phyloP scores from a whole-genome alignment of 768 basidiomycete species.

The Hysterangium stoloniferum region DNA sequence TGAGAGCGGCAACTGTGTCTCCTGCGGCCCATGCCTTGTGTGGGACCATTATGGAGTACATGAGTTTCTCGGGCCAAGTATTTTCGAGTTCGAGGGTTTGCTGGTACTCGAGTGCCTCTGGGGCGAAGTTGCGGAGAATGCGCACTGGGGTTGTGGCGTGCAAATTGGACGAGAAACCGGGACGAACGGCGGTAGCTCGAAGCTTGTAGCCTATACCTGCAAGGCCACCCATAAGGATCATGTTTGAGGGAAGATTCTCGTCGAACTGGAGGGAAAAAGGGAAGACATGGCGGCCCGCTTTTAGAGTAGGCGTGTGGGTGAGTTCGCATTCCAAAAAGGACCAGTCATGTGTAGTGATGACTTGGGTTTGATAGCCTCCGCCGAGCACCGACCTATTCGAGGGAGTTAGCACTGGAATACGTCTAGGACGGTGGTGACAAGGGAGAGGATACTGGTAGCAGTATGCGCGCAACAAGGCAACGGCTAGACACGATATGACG shows the following conservation, averaged over 20 bases:
- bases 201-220: conserved; percentile 83
- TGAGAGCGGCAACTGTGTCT: conserved; percentile 69
- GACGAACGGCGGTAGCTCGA: conserved; percentile 72
- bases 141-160: conserved; percentile 52
- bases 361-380: conserved; percentile 36
- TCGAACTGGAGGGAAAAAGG: conserved; percentile 87
- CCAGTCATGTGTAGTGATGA: conserved; percentile 81
- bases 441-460: conserved; percentile 10
- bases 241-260: conserved; percentile 76
- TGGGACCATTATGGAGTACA: conserved; percentile 90
- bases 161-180: conserved; percentile 63
- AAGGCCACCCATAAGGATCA: conserved; percentile 34
- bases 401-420: conserved; percentile 30
- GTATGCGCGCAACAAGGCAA: conserved; percentile 17
- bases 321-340: conserved; percentile 84
- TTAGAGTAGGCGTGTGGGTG: conserved; percentile 77
- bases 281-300: conserved; percentile 91
- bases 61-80: conserved; percentile 95
- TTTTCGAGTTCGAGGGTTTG: conserved; percentile 94
- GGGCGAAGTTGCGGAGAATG: conserved; percentile 64
- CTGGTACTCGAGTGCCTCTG: conserved; percentile 89
- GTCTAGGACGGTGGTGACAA: conserved; percentile 27
- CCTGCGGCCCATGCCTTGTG: conserved; percentile 96
- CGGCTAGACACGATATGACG: too few species aligned
- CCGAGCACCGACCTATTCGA: not conserved